These are phyloP conservation scores for Rhodotorula sp. DNA, from an alignment of 1,284 basidiomycete species.

Conservation along the genomic window DNA sequence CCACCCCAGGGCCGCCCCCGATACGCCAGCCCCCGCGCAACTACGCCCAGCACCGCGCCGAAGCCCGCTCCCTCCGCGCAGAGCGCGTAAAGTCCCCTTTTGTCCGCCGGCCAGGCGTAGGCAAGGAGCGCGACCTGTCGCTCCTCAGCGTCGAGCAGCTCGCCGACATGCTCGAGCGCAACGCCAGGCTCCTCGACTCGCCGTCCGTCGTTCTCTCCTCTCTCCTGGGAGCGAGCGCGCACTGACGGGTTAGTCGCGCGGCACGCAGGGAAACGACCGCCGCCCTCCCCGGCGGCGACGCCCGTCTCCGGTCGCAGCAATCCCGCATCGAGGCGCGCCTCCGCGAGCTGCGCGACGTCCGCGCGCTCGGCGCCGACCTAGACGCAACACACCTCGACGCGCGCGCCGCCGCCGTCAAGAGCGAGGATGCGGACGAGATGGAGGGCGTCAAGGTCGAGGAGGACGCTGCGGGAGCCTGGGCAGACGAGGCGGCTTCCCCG, in stretches of 20 bases:
- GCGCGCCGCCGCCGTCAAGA: no score
- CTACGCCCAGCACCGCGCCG: constrained; percentile 6
- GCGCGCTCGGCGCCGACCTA: constrained; percentile 19
- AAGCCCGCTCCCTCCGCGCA: constrained; percentile 13
- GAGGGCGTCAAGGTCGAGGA: neutral
- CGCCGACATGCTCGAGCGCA: constrained; percentile 23
- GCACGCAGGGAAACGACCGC: constrained; percentile 19
- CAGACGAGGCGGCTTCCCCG: constrained; percentile 17
- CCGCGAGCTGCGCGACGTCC: constrained; percentile 22
- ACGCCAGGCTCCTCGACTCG: constrained; percentile 20
- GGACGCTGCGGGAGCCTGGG: no score
- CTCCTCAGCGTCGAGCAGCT: constrained; percentile 24
- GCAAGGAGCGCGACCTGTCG: constrained; percentile 34
- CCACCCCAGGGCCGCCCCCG: neutral
- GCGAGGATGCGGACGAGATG: no score
- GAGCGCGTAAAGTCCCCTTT: constrained; percentile 30
- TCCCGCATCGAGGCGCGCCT: constrained; percentile 23
- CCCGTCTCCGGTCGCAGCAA: constrained; percentile 19
- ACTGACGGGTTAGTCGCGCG: neutral
- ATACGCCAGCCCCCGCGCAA: constrained; percentile 14
- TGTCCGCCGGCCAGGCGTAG: constrained; percentile 2
- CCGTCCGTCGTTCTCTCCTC: constrained; percentile 16
- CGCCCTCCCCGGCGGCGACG: constrained; percentile 32
- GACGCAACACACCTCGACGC: constrained; percentile 26
- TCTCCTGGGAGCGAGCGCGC: no score